Percentiles rank a stretch among this genome's conserved stretches.
phyloP scores from a whole-genome alignment of 2,329 filamentous ascomycete species.

The Arthrocladium fulminans region DNA sequence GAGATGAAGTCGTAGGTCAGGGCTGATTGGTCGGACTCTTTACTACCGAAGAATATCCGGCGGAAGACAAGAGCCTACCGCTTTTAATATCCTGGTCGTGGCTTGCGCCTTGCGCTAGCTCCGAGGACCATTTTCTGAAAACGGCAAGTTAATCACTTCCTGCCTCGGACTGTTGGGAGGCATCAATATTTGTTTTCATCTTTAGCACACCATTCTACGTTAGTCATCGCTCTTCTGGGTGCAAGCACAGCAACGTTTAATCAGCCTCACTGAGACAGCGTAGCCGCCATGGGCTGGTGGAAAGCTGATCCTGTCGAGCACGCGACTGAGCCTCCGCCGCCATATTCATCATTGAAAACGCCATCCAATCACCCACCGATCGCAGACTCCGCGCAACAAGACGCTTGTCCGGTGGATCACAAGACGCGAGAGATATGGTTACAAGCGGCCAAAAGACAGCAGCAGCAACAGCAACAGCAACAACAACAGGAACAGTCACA shows the following conservation, averaged over 20 bases:
- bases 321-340: conserved; percentile 14
- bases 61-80: too few species aligned
- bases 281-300: conserved; percentile 24
- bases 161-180: not conserved
- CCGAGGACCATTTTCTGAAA: not conserved
- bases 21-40: too few species aligned
- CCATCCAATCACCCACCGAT: conserved; percentile 25
- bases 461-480: conserved; percentile 41
- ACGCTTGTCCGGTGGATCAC: conserved; percentile 78
- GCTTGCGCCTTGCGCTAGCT: not conserved
- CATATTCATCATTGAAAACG: conserved; percentile 26
- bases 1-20: too few species aligned
- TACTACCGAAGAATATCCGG: too few species aligned
- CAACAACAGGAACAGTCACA: conserved; percentile 22
- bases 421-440: conserved; percentile 84
- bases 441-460: conserved; percentile 41
- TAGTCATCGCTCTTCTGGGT: too few species aligned
- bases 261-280: too few species aligned
- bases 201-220: not conserved
- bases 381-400: conserved; percentile 28
- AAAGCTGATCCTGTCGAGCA: conserved; percentile 22
- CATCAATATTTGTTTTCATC: not conserved
- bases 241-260: too few species aligned
- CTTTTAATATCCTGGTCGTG: not conserved
- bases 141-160: too few species aligned